Conservation (phyloP, 768 basidiomycete species). For the Mycena filopes region DNA sequence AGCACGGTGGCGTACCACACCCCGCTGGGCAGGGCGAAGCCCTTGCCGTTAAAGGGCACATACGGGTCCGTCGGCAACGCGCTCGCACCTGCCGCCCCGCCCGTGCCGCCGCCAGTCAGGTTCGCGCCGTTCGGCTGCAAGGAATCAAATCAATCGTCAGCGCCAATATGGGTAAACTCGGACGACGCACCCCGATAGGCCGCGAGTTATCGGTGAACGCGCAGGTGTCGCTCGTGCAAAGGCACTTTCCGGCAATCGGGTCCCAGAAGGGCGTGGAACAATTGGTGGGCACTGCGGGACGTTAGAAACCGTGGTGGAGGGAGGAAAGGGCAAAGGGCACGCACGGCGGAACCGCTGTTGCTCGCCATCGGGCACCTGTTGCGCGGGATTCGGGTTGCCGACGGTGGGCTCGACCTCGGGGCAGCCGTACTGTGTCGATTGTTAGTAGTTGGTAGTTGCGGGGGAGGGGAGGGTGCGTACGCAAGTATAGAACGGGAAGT, state of each 20-base stretch:
- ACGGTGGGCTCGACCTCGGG: constrained; percentile 65
- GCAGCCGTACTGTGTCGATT: constrained; percentile 73
- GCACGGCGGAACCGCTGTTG: constrained; percentile 64
- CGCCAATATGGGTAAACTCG: neutral
- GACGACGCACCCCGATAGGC: constrained; percentile 59
- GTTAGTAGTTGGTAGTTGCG: neutral
- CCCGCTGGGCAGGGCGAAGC: constrained; percentile 21
- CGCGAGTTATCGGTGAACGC: constrained; percentile 71
- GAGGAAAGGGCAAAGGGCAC: neutral
- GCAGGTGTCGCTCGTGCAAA: constrained; percentile 68
- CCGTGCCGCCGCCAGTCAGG: constrained; percentile 65
- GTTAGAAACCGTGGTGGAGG: neutral
- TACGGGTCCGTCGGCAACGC: constrained; percentile 47
- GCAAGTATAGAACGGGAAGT: constrained; percentile 85
- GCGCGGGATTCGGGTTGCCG: constrained; percentile 73
- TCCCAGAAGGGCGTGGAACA: constrained; percentile 88
- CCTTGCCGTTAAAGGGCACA: constrained; percentile 58
- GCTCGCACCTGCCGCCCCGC: constrained; percentile 39
- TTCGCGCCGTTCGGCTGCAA: constrained; percentile 67
- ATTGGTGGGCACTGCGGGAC: constrained; percentile 66
- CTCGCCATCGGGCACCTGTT: constrained; percentile 57
- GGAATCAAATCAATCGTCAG: neutral
- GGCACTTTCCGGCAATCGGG: constrained; percentile 71
- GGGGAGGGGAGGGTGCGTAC: constrained; percentile 49
- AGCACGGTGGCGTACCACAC: constrained; percentile 30